These are phyloP conservation scores for Zygosaccharomyces kombuchaensis DNA, from an alignment of 805 yeast species.

Conservation along the genomic window DNA sequence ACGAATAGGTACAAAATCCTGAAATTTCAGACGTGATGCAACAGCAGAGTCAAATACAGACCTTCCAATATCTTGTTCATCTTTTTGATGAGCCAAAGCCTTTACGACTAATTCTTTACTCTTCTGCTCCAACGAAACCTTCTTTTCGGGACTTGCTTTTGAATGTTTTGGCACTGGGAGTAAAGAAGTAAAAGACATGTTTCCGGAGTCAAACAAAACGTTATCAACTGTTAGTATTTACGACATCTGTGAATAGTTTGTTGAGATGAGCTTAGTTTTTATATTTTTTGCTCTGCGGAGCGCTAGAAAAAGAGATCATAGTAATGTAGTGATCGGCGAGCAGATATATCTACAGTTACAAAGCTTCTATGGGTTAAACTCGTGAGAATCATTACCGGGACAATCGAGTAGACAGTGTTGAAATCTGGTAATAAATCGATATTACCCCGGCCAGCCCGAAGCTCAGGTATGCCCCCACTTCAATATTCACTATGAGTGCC, in stretches of 20 bases:
- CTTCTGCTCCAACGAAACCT: neutral
- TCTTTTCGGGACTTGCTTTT: neutral
- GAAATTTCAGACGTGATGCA: conserved; percentile 37
- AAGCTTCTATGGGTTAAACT: neutral
- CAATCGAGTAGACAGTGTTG: conserved; percentile 33
- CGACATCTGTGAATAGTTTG: too few relatives aligned
- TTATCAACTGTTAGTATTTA: too few relatives aligned
- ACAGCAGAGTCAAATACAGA: conserved; percentile 15
- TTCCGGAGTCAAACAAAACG: neutral
- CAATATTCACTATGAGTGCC: conserved; percentile 18
- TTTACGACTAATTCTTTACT: conserved; percentile 7
- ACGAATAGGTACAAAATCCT: conserved; percentile 60
- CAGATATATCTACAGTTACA: neutral
- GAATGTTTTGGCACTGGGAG: conserved; percentile 25
- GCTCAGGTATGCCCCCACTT: conserved; percentile 13
- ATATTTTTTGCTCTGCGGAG: neutral
- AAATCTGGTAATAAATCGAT: conserved; percentile 28
- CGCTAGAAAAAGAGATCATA: neutral
- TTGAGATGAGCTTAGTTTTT: too few relatives aligned
- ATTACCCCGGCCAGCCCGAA: conserved; percentile 6
- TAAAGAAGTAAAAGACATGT: conserved; percentile 23
- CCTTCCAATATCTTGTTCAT: conserved; percentile 5
- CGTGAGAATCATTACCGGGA: conserved; percentile 29
- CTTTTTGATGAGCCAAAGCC: conserved; percentile 8
- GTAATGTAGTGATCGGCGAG: neutral